Evolutionary conservation across 805 yeast species (phyloP), one percentile per base, ranked within the genome.

Genomic region (Cyberlindnera japonica): DNA sequence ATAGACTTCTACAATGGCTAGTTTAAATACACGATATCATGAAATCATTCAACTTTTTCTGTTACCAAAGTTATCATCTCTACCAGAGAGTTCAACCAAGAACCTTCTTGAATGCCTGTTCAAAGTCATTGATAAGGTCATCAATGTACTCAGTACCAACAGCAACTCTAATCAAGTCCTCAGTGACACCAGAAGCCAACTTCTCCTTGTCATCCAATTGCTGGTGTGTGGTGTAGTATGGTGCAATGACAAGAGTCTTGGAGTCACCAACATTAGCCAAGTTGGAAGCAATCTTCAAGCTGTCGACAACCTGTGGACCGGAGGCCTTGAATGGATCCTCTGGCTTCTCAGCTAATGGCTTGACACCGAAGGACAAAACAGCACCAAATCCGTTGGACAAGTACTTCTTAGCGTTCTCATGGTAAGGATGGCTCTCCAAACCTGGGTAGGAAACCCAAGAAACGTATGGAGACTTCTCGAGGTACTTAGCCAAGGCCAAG

Each of bases 211-310:
- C 88, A 30, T 70, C 64, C 58, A 91, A 75, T 70, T 93, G 98
- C 63, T 88, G 90, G 67, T 91, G 99, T 19, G 98, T 91, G 29
- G 98, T 93, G 67, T 77, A 88, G 74, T 83, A 90, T 50, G 99
- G 99, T 40, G 96, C 90, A 64, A 91, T 91, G 43, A 91, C 95
- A 61, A 91, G 75, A 33, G 98, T 87, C 71, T 91, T 93, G 37
- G 91, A 81, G 59, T 91, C 99, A 61, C 99, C 99, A 44, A 91
- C 97, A 58, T 91, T 91, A 36, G 99, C 98, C 61, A 93, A 78
- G 69, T 89, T 86, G 23, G 95, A 83, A 41, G 95, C 95, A 43
- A 93, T 67, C 65, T 87, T 77, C 64, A 93, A 77, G 53, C 67
- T 69, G 64, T 90, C 96, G 45, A 87, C 96, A 45, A 89, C 87